Conservation (phyloP, 352 stramenopile species). For the Phytophthora pini region DNA sequence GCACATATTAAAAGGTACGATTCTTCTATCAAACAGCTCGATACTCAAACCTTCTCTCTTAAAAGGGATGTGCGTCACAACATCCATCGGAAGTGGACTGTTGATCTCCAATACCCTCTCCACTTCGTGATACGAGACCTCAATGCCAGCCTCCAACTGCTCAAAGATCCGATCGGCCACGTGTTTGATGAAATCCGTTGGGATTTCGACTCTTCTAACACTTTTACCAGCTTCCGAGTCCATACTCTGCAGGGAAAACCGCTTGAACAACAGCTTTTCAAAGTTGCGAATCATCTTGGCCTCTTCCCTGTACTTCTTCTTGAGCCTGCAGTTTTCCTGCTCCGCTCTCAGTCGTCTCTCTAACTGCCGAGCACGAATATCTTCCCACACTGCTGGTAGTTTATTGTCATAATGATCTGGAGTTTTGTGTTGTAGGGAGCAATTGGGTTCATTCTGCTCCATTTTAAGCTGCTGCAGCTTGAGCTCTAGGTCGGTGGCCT, state of each 20-base stretch:
- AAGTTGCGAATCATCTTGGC: slow-evolving; percentile 15
- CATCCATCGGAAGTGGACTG: background rate
- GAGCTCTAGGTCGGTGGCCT: slow-evolving; percentile 3
- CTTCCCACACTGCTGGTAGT: slow-evolving; percentile 25
- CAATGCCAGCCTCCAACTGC: slow-evolving; percentile 30
- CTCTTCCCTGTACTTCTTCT: slow-evolving; percentile 18
- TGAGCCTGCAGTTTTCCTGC: slow-evolving; percentile 35
- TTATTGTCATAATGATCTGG: background rate
- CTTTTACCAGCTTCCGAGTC: background rate
- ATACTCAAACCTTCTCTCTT: slow-evolving; percentile 31
- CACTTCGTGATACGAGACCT: slow-evolving; percentile 44
- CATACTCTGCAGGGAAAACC: slow-evolving; percentile 7
- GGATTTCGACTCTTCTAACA: slow-evolving; percentile 25
- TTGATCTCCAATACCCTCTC: slow-evolving; percentile 37
- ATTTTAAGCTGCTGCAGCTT: slow-evolving; percentile 15
- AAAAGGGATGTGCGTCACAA: slow-evolving; percentile 17
- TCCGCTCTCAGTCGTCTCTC: slow-evolving; percentile 24
- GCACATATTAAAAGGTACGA: slow-evolving; percentile 41
- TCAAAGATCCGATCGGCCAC: slow-evolving; percentile 35
- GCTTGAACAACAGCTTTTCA: slow-evolving; percentile 32
- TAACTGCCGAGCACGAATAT: slow-evolving; percentile 31
- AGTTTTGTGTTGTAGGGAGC: background rate
- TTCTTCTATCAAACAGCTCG: slow-evolving; percentile 37
- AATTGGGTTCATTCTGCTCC: background rate
- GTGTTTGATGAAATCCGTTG: slow-evolving; percentile 15